phyloP scores from a whole-genome alignment of 1,284 basidiomycete species.

The Ustilago bromivora region DNA sequence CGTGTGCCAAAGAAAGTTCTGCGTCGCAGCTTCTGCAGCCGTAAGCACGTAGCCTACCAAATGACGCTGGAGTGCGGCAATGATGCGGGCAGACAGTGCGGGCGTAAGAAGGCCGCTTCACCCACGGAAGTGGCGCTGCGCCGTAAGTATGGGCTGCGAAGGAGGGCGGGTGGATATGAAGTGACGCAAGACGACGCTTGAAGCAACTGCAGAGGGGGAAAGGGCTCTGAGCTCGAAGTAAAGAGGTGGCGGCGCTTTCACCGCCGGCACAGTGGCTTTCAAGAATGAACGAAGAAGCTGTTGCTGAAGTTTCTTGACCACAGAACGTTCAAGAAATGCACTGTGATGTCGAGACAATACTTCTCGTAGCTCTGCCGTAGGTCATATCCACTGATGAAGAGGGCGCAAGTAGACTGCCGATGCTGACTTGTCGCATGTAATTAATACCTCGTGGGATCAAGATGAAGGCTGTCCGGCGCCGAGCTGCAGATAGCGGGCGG shows the following conservation, averaged over 20 bases:
- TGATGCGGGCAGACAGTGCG: background rate
- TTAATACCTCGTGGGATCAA: background rate
- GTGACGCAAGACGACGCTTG: slow-evolving; percentile 24
- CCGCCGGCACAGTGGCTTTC: background rate
- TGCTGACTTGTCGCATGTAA: background rate
- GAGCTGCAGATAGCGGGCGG: slow-evolving; percentile 18
- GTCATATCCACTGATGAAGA: slow-evolving; percentile 1
- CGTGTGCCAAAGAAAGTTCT: background rate
- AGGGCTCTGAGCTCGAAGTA: background rate
- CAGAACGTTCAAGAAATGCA: background rate
- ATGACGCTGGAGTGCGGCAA: slow-evolving; percentile 5
- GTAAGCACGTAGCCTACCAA: slow-evolving; percentile 3
- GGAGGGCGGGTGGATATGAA: slow-evolving; percentile 14
- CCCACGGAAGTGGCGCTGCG: slow-evolving; percentile 7
- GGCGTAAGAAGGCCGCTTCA: background rate
- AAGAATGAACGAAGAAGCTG: background rate
- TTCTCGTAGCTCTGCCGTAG: background rate
- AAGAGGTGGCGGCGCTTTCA: background rate
- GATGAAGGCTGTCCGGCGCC: slow-evolving; percentile 23
- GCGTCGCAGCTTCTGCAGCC: background rate
- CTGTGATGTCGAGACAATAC: slow-evolving; percentile 19
- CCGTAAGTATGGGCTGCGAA: slow-evolving; percentile 5
- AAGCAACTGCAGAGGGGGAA: background rate
- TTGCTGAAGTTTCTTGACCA: background rate
- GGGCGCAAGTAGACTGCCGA: slow-evolving; percentile 22